Evolutionary conservation across 257 asterid genomes (phyloP).

Genomic region (Solanum peruvianum): DNA sequence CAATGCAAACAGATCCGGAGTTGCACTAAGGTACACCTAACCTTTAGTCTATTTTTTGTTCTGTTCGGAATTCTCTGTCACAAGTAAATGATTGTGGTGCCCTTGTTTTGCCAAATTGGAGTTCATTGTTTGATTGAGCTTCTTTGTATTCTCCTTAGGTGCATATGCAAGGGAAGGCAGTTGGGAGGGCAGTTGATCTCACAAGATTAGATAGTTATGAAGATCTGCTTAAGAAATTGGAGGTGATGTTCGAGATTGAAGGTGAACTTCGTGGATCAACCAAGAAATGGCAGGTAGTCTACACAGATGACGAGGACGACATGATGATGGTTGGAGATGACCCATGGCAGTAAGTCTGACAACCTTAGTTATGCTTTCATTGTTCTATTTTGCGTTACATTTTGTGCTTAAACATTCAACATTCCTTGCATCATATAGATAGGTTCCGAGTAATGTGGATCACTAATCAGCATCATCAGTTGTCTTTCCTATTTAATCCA

Average conservation of each 20-base stretch:
- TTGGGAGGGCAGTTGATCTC: constrained; percentile 94
- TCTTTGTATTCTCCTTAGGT: constrained; percentile 32
- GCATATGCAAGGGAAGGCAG: constrained; percentile 93
- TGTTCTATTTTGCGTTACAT: neutral
- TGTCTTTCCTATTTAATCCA: neutral
- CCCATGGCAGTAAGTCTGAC: constrained; percentile 90
- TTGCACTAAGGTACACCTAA: constrained; percentile 66
- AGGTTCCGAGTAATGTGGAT: neutral
- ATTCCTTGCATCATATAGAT: neutral
- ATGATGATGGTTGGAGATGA: constrained; percentile 99
- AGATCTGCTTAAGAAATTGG: constrained; percentile 76
- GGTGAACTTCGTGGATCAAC: constrained; percentile 67
- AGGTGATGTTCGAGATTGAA: constrained; percentile 77
- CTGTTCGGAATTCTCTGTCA: neutral
- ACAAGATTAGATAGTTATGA: constrained; percentile 64
- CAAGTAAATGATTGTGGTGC: neutral
- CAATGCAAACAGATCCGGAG: constrained; percentile 60
- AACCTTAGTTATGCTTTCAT: neutral
- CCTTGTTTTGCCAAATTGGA: neutral
- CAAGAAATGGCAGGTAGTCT: constrained; percentile 94
- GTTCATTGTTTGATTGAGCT: neutral
- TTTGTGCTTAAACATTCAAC: neutral
- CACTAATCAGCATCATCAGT: neutral
- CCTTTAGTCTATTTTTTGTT: neutral
- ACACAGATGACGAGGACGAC: constrained; percentile 93